Base-by-base conservation (phyloP, 2,329 filamentous ascomycete genomes). In the Curvularia sp. region DNA sequence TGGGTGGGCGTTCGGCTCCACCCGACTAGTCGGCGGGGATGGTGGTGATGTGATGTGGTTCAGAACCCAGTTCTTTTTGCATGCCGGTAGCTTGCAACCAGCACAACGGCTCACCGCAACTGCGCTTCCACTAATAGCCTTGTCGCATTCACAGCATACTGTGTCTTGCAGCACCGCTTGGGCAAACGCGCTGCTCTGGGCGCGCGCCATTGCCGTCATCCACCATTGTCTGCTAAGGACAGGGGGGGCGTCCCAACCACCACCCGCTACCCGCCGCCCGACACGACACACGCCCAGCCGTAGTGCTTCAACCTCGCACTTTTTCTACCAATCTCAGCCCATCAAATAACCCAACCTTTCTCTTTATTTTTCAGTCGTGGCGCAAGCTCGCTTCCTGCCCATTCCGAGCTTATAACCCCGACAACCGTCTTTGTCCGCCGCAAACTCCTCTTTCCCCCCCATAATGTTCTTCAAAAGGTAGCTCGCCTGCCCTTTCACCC, bases 401-500 rank as follows among this genome's bases (percentile, higher is more conserved):
- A 59, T 62, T 65, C 39, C 25, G 42, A 54, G 47, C 56, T 55
- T 74, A 73, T 72, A 73, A 67, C 62, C 66, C 38, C 49, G 36
- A 55, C 55, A 55, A 53, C 59, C 57, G 55, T 59, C 62, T 51
- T 59, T 53, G 60, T 58, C 61, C 47, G 53, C 55, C 58, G 59
- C 61, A 57, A 50, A 63, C 60, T 60, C 52, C 60, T 51, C 62
- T 54, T 60, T n/a, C n/a, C 62, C 64, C 53, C 55, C 55, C 71
- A 73, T 77, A 73, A 80, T 81, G 71, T 79, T 82, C 77, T 81
- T 82, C 80, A 82, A 81, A 71, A 53, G 52, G 49, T 53, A 52
- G 27, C 47, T 43, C 53, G 53, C 39, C 15, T 18, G 39, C 32
- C 15, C 42, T 38, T 32, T 39, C 27, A 39, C n/a, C 48, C 38